Percentiles rank a stretch among this genome's conserved stretches.
phyloP scores from a whole-genome alignment of 225 moss, liverwort and hornwort species.

The Pseudoscleropodium purum region DNA sequence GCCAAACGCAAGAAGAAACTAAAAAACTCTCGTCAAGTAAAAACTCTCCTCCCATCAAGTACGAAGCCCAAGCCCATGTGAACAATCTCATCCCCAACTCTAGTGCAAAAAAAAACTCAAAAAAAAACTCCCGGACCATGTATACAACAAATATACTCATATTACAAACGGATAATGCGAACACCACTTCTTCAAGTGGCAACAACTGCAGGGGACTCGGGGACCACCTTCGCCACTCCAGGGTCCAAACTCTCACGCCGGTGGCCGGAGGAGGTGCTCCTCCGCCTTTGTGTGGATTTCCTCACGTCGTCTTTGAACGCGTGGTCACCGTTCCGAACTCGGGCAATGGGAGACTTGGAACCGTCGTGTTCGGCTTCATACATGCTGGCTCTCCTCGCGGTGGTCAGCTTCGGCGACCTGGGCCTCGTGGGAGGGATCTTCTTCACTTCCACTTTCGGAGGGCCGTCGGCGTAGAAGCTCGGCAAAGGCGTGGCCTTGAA shows the following conservation, averaged over 20 bases:
- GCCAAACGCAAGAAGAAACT: background rate
- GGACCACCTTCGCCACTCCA: constrained; percentile 14
- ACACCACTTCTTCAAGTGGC: background rate
- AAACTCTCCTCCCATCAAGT: background rate
- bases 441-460: constrained; percentile 45
- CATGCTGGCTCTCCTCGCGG: constrained; percentile 36
- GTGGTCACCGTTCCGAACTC: constrained; percentile 32
- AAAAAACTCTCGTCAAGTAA: too few species aligned
- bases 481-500: constrained; percentile 49
- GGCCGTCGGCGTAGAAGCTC: constrained; percentile 40
- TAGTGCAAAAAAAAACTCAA: background rate
- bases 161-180: background rate
- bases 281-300: constrained; percentile 43
- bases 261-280: background rate
- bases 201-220: background rate
- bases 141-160: background rate
- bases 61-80: background rate
- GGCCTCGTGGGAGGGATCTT: constrained; percentile 40
- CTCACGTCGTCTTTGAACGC: constrained; percentile 52
- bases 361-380: constrained; percentile 48
- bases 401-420: constrained; percentile 34
- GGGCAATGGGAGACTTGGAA: constrained; percentile 27
- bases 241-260: constrained; percentile 27
- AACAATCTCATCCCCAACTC: background rate
- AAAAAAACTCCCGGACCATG: background rate